Conservation (phyloP, 2,329 filamentous ascomycete species). For the Metarhizium sp. region DNA sequence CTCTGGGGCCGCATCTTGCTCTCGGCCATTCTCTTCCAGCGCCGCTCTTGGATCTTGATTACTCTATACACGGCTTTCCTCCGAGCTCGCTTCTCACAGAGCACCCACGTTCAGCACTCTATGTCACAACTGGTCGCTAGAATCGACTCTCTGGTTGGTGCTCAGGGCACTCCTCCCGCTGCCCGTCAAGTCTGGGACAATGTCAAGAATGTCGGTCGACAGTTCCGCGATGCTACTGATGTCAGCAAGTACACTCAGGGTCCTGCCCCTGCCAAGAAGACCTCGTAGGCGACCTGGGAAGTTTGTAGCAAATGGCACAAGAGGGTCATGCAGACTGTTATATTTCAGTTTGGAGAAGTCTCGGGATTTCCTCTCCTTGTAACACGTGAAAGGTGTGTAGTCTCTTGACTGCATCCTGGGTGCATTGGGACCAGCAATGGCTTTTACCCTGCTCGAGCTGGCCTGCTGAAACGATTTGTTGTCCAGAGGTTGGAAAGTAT, state of each 20-base stretch:
- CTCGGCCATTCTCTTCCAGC: slow-evolving; percentile 78
- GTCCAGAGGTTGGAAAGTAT: not conserved
- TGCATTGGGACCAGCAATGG: not conserved
- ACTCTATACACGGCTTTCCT: slow-evolving; percentile 84
- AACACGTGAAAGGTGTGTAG: not conserved
- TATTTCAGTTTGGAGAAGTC: not conserved
- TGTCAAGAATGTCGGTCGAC: slow-evolving; percentile 62
- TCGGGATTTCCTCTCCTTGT: not conserved
- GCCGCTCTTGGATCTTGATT: slow-evolving; percentile 83
- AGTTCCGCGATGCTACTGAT: slow-evolving; percentile 74
- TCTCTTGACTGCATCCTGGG: not conserved
- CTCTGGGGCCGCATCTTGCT: slow-evolving; percentile 78
- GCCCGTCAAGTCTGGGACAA: slow-evolving; percentile 72
- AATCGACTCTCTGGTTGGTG: slow-evolving; percentile 72
- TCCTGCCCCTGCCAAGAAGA: slow-evolving; percentile 40
- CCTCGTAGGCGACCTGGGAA: slow-evolving; percentile 21
- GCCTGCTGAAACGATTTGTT: not conserved
- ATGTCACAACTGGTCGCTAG: slow-evolving; percentile 64
- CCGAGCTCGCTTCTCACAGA: slow-evolving; percentile 82
- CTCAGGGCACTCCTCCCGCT: slow-evolving; percentile 76
- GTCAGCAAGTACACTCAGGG: slow-evolving; percentile 61
- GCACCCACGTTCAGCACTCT: slow-evolving; percentile 80
- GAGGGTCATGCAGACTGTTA: not conserved
- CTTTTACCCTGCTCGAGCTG: not conserved
- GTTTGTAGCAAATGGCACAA: not conserved